Evolutionary conservation across 139 green algal genomes (phyloP), one percentile per base, ranked within the genome.

Genomic region (Coccomyxa sp.): DNA sequence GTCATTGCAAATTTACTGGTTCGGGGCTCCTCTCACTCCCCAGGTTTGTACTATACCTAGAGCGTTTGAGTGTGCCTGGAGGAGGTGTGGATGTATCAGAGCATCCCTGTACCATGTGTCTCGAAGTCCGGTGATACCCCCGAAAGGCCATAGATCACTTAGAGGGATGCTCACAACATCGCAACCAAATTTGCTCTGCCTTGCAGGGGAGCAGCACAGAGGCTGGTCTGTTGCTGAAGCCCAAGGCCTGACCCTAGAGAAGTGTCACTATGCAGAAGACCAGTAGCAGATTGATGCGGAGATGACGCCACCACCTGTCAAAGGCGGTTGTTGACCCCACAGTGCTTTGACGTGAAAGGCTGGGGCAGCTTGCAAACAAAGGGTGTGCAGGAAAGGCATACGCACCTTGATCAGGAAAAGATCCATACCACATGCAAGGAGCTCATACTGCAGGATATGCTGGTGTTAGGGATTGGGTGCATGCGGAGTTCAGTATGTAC

Each of bases 151-250:
- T 12, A 12, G 44, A 58, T 58, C 16, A 16, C 44, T 29, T 29
- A 58, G 14, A 29, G 16, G 44, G 44, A 12, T 16, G 44, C 44
- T 12, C 44, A 58, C 14, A 16, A 16, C 44, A 74, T 29, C 7
- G 68, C 39, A n/a, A 74, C 24, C 68, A 74, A 22, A 14, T 40
- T 29, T 39, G n/a, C 68, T 74, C 68, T 34, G 68, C 18, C 0
- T 16, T 75, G 70, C 70, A 75, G 70, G 71, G 39, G 80, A 83
- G 37, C 31, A 34, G 4, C 83, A 75, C 68, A 78, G 89, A 0
- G 84, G 84, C 37, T 93, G 87, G 84, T 88, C 85, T 44, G 86
- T 90, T 34, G 89, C 87, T 0, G 85, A 86, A 14, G 84, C 85
- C 8, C 86, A 87, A 39, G 89, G 88, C 0, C 77, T 92, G 31